Evolutionary conservation across 495 filamentous ascomycete genomes (phyloP).

Genomic region (Astrothelium macrocarpum): DNA sequence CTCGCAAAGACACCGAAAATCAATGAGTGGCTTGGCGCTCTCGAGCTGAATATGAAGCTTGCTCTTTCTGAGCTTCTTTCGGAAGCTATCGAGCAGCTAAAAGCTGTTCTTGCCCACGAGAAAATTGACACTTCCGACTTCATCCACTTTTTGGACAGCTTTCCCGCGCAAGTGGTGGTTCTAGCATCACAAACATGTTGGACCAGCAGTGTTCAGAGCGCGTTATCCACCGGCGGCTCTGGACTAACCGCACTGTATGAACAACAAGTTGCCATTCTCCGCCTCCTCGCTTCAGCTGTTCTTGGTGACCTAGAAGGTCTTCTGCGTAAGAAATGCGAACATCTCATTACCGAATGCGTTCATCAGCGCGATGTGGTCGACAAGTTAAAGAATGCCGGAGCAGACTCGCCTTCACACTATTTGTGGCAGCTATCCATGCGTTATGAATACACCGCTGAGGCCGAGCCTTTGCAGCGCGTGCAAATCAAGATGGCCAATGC

Average conservation of each 20-base stretch:
- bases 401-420: conserved; percentile 71
- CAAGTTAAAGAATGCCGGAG: conserved; percentile 65
- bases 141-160: conserved; percentile 64
- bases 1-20: conserved; percentile 87
- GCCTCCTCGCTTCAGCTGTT: conserved; percentile 77
- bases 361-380: conserved; percentile 89
- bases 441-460: conserved; percentile 76
- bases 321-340: conserved; percentile 90
- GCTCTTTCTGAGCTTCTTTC: conserved; percentile 84
- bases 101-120: conserved; percentile 55
- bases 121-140: conserved; percentile 58
- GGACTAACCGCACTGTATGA: conserved; percentile 60
- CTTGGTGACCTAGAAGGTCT: conserved; percentile 80
- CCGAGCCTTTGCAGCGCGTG: conserved; percentile 70
- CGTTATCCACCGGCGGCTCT: conserved; percentile 57
- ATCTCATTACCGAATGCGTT: conserved; percentile 97
- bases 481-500: conserved; percentile 96
- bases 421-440: conserved; percentile 97
- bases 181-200: conserved; percentile 91
- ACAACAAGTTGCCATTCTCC: conserved; percentile 68
- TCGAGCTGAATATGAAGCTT: conserved; percentile 89
- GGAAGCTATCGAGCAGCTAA: conserved; percentile 71
- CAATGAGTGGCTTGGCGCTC: conserved; percentile 90
- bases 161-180: conserved; percentile 90
- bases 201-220: conserved; percentile 72